phyloP scores from a whole-genome alignment of 768 basidiomycete genomes.

The Lactarius deliciosus region DNA sequence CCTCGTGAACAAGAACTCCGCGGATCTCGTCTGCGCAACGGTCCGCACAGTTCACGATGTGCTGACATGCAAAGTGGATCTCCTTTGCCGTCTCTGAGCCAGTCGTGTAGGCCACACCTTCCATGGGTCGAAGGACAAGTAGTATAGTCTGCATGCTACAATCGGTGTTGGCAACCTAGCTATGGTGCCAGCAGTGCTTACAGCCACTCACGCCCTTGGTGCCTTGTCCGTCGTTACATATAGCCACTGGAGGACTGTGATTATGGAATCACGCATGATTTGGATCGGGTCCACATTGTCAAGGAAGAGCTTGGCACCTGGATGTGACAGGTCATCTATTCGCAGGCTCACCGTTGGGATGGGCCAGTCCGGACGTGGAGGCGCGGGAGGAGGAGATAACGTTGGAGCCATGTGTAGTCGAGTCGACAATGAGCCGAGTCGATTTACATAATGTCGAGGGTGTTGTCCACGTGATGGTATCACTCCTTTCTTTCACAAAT shows the following conservation, averaged over 20 bases:
- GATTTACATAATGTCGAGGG: too few relatives aligned
- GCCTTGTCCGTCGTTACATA: slow-evolving; percentile 26
- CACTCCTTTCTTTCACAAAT: too few relatives aligned
- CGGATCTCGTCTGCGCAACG: slow-evolving; percentile 56
- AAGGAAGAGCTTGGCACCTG: slow-evolving; percentile 55
- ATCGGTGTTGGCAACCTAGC: neutral
- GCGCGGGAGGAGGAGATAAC: slow-evolving; percentile 15
- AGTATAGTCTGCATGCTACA: slow-evolving; percentile 42
- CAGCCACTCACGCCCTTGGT: slow-evolving; percentile 24
- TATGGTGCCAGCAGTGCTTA: neutral
- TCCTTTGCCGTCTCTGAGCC: slow-evolving; percentile 63
- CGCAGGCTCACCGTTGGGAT: slow-evolving; percentile 53
- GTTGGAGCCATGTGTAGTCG: slow-evolving; percentile 9
- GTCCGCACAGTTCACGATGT: slow-evolving; percentile 51
- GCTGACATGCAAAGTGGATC: slow-evolving; percentile 68
- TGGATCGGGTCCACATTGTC: slow-evolving; percentile 45
- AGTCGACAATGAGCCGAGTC: too few relatives aligned
- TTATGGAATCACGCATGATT: slow-evolving; percentile 37
- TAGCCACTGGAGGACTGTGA: slow-evolving; percentile 23
- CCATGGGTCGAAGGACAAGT: slow-evolving; percentile 63
- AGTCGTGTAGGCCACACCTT: slow-evolving; percentile 67
- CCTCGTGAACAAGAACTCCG: slow-evolving; percentile 73
- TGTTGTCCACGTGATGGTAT: too few relatives aligned
- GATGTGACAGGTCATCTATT: slow-evolving; percentile 55
- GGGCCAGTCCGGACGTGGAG: slow-evolving; percentile 40